These are phyloP conservation scores for Puccinia polysora DNA, from an alignment of 1,284 basidiomycete species.

Conservation along the genomic window DNA sequence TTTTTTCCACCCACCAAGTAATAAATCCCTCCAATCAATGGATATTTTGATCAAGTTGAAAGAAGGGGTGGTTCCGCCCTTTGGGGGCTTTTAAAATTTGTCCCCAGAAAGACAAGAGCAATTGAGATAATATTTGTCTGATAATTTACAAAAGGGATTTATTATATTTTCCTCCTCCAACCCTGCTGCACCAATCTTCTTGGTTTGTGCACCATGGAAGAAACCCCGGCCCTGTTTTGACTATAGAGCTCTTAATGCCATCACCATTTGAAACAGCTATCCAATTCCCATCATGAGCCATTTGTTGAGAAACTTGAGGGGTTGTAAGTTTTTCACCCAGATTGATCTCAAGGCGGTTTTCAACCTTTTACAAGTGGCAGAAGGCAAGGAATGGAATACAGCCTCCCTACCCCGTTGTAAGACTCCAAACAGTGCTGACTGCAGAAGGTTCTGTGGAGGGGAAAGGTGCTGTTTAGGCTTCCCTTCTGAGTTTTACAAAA, in stretches of 20 bases:
- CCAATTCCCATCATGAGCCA: slow-evolving; percentile 1
- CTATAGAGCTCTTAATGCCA: slow-evolving; percentile 35
- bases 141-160: slow-evolving; percentile 8
- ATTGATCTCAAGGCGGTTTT: slow-evolving; percentile 27
- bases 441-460: no score
- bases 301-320: background rate
- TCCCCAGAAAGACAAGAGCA: background rate
- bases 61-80: background rate
- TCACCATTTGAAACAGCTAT: slow-evolving; percentile 18
- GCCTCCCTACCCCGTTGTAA: slow-evolving; percentile 17
- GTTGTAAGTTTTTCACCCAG: slow-evolving; percentile 32
- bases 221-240: slow-evolving; percentile 24
- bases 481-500: no score
- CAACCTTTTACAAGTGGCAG: slow-evolving; percentile 16
- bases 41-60: slow-evolving; percentile 22
- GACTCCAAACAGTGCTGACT: no score
- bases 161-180: slow-evolving; percentile 24
- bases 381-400: slow-evolving; percentile 30
- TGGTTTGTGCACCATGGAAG: background rate
- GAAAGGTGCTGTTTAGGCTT: no score
- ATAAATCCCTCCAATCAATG: background rate
- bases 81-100: slow-evolving; percentile 17
- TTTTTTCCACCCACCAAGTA: background rate
- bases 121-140: slow-evolving; percentile 1
- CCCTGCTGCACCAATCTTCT: slow-evolving; percentile 9